Percentiles rank a stretch among this genome's conserved stretches.
These are phyloP conservation scores for Coemansia sp. DNA, from an alignment of 192 early-diverging fungal species.

Conservation along the genomic window DNA sequence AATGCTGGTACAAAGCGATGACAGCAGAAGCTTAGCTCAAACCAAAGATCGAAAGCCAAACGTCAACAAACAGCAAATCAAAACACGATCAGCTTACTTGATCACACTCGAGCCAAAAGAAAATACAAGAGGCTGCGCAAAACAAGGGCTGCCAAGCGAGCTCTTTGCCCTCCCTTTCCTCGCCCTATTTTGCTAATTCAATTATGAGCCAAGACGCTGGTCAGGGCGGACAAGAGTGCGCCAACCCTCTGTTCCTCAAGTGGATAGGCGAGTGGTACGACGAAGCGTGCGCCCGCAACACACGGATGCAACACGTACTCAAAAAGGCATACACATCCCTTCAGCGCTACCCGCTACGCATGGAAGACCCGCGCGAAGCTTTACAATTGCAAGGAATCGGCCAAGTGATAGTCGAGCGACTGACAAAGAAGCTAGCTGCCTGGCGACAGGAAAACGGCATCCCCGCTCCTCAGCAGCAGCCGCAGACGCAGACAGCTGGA, in stretches of 20 bases:
- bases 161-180: too few species aligned
- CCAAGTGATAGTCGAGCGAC: slow-evolving; percentile 50
- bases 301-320: slow-evolving; percentile 59
- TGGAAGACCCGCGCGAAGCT: slow-evolving; percentile 65
- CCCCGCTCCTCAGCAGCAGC: background rate
- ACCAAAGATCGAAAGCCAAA: too few species aligned
- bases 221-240: slow-evolving; percentile 51
- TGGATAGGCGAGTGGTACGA: slow-evolving; percentile 78
- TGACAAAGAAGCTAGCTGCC: slow-evolving; percentile 59
- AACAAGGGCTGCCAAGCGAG: too few species aligned
- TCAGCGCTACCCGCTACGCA: slow-evolving; percentile 59
- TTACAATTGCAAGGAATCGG: slow-evolving; percentile 69
- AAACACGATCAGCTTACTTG: background rate
- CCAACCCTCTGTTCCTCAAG: slow-evolving; percentile 67
- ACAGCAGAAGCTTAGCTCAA: background rate
- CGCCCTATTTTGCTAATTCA: background rate
- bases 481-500: background rate
- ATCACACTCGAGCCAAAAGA: too few species aligned
- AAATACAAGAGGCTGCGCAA: too few species aligned
- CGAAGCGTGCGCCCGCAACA: slow-evolving; percentile 49
- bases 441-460: slow-evolving; percentile 62
- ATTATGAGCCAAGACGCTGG: slow-evolving; percentile 11
- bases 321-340: slow-evolving; percentile 71
- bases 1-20: background rate
- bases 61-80: background rate